These are phyloP conservation scores for Solanum pinnatisectum DNA, from an alignment of 257 asterid species.

Conservation along the genomic window DNA sequence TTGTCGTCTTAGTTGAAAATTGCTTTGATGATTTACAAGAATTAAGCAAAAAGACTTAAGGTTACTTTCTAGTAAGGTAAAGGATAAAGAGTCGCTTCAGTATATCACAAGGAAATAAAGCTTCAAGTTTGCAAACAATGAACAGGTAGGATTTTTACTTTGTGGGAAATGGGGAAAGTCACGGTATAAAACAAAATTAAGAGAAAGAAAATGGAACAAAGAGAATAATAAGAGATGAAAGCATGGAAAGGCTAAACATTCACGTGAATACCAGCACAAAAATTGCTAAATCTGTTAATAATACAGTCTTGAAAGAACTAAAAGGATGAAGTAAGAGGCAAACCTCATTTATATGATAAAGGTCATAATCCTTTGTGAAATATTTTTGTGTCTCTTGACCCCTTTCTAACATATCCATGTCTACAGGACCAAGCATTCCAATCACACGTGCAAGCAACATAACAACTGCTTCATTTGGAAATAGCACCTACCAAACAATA, in stretches of 20 bases:
- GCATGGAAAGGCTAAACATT: background rate
- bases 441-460: slow-evolving; percentile 68
- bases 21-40: background rate
- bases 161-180: background rate
- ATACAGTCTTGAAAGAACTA: background rate
- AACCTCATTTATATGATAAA: slow-evolving; percentile 65
- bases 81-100: background rate
- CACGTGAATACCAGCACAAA: background rate
- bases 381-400: slow-evolving; percentile 79
- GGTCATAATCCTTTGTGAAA: slow-evolving; percentile 70
- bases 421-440: slow-evolving; percentile 65
- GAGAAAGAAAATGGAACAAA: background rate
- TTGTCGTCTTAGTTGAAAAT: background rate
- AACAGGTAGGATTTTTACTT: background rate
- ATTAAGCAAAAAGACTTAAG: background rate
- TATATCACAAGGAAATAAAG: background rate
- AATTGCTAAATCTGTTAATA: background rate
- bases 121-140: background rate
- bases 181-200: background rate
- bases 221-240: background rate
- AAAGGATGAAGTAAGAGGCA: background rate
- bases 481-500: slow-evolving; percentile 59
- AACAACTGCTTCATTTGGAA: slow-evolving; percentile 74
- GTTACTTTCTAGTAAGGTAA: background rate
- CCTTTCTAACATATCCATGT: slow-evolving; percentile 48